A percentile compares a stretch with the other conserved stretches of the same genome.
These are phyloP conservation scores for Neophaeococcomyces aloes DNA, from an alignment of 2,329 filamentous ascomycete species.

Conservation along the genomic window DNA sequence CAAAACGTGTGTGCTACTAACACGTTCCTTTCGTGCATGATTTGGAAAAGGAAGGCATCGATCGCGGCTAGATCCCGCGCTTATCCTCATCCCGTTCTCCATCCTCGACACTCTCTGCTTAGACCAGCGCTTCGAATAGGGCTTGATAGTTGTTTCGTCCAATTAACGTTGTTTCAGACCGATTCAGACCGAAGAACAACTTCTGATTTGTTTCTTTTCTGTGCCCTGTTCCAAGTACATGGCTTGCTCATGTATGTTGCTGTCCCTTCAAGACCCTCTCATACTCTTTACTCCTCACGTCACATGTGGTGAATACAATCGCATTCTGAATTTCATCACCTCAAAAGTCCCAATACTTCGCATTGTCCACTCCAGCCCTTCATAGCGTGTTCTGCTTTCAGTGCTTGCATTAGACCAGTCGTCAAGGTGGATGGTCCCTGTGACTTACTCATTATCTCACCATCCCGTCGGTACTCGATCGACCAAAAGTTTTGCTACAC, in stretches of 20 bases:
- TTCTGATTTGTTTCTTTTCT: constrained; percentile 1
- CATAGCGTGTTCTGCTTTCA: neutral
- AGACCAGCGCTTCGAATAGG: constrained; percentile 5
- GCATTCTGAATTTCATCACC: constrained; percentile 1
- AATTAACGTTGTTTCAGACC: constrained; percentile 4
- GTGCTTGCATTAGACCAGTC: constrained; percentile 5
- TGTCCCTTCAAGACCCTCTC: neutral
- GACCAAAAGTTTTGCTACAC: constrained; percentile 2
- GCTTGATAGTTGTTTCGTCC: neutral
- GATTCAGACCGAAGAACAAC: neutral
- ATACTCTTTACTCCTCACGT: neutral
- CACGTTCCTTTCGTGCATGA: neutral
- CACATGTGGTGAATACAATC: neutral
- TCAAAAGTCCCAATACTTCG: neutral
- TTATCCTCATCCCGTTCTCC: neutral
- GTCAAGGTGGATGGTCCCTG: neutral
- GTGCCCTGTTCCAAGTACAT: neutral
- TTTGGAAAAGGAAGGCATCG: constrained; percentile 1
- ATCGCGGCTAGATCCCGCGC: constrained; percentile 1
- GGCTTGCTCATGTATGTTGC: neutral
- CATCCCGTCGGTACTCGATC: neutral
- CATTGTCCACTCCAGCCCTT: neutral
- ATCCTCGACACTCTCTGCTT: neutral
- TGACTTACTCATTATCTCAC: neutral
- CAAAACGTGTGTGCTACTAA: neutral